These are phyloP conservation scores for Coemansia sp. DNA, from an alignment of 192 early-diverging fungal genomes.

Conservation along the genomic window DNA sequence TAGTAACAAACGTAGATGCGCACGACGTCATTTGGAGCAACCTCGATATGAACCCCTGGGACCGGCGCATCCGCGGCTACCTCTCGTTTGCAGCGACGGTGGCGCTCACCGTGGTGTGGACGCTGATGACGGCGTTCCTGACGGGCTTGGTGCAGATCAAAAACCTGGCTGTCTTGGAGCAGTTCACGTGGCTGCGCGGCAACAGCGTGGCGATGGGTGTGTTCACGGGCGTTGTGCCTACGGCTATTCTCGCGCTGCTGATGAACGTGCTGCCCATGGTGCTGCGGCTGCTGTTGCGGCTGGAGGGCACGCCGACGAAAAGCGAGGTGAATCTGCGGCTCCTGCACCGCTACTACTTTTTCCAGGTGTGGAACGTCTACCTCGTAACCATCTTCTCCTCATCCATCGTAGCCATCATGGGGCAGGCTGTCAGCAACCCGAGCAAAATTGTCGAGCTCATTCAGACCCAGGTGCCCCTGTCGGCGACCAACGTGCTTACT, in stretches of 20 bases:
- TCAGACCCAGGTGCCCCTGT: slow-evolving; percentile 63
- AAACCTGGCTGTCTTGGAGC: slow-evolving; percentile 37
- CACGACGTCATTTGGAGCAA: slow-evolving; percentile 88
- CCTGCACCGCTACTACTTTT: slow-evolving; percentile 77
- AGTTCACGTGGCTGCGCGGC: slow-evolving; percentile 45
- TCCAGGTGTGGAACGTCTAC: slow-evolving; percentile 82
- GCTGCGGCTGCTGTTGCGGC: slow-evolving; percentile 61
- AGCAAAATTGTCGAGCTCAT: slow-evolving; percentile 54
- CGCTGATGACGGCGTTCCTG: slow-evolving; percentile 63
- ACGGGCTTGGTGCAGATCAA: slow-evolving; percentile 57
- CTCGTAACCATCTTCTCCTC: slow-evolving; percentile 75
- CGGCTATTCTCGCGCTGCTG: slow-evolving; percentile 67
- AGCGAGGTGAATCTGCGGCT: slow-evolving; percentile 68
- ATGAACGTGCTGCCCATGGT: slow-evolving; percentile 73
- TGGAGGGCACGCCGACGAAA: slow-evolving; percentile 64
- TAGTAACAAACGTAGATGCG: slow-evolving; percentile 66
- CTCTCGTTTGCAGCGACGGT: slow-evolving; percentile 56
- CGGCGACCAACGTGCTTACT: slow-evolving; percentile 80
- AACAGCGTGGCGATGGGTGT: slow-evolving; percentile 38
- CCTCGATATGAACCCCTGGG: slow-evolving; percentile 60
- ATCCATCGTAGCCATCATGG: slow-evolving; percentile 53
- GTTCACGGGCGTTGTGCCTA: slow-evolving; percentile 79
- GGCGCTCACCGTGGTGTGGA: slow-evolving; percentile 75
- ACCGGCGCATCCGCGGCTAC: slow-evolving; percentile 58
- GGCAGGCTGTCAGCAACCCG: slow-evolving; percentile 1